phyloP scores from a whole-genome alignment of 2,329 filamentous ascomycete species.

The Neopestalotiopsis sp. region DNA sequence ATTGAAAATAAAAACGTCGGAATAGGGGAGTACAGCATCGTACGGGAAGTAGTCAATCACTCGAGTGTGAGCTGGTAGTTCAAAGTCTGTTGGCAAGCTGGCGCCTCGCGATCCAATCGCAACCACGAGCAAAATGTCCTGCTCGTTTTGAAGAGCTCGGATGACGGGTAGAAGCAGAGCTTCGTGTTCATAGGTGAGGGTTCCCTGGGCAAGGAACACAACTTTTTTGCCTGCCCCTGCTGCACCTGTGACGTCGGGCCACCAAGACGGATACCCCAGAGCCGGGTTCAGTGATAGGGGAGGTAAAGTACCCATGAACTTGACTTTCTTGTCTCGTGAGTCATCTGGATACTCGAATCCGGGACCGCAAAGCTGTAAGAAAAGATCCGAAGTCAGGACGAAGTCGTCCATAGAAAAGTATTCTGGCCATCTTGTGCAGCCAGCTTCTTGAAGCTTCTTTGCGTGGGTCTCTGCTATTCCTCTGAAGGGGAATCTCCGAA shows the following conservation, averaged over 20 bases:
- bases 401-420: slow-evolving; percentile 33
- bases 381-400: slow-evolving; percentile 36
- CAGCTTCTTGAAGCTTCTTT: neutral
- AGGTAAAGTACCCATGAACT: slow-evolving; percentile 49
- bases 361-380: slow-evolving; percentile 41
- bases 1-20: slow-evolving; percentile 34
- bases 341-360: slow-evolving; percentile 39
- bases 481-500: slow-evolving; percentile 15
- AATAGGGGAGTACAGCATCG: slow-evolving; percentile 49
- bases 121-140: slow-evolving; percentile 45
- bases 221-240: slow-evolving; percentile 41
- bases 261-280: slow-evolving; percentile 48
- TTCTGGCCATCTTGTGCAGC: slow-evolving; percentile 14
- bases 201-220: slow-evolving; percentile 54
- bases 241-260: slow-evolving; percentile 45
- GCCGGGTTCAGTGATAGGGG: slow-evolving; percentile 33
- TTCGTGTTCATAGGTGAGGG: slow-evolving; percentile 42
- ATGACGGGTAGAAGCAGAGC: slow-evolving; percentile 52
- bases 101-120: slow-evolving; percentile 36
- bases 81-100: slow-evolving; percentile 30
- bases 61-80: slow-evolving; percentile 46
- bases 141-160: slow-evolving; percentile 43
- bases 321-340: slow-evolving; percentile 43
- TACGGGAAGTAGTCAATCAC: slow-evolving; percentile 55
- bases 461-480: slow-evolving; percentile 15